Base-by-base conservation (phyloP, 306 rosid species). In the Mucuna pruriens region DNA sequence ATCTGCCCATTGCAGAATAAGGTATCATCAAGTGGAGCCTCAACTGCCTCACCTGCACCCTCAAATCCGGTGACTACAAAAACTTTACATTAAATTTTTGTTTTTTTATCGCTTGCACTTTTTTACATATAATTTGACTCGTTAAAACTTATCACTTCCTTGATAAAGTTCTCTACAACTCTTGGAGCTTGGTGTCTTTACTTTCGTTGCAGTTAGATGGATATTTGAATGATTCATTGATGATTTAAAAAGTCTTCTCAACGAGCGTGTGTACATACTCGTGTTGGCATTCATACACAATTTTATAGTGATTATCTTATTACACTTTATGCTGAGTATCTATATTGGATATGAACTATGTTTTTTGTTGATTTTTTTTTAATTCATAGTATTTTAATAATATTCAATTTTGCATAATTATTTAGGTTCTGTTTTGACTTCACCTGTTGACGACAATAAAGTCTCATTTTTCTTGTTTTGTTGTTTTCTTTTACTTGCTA, bases 41-140 rank as follows among this genome's bases (percentile, higher is more conserved):
- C 84, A n/a, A 42, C 84, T 22, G 76, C 80, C 23, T 55, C 87
- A 66, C 2, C 87, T 66, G 78, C 81, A 6, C 74, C 82, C 33
- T 40, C 78, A 34, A 79, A 79, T 23, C 63, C 5, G 67, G 87
- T 80, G 49, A 67, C 78, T 61, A 29, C 44, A 23, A 23, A 44
- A 33, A 45, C 20, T 55, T 46, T 71, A 15, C 67, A 54, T 40
- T 78, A 42, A 23, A n/a, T 74, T n/a, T 8, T 31, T 71, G 13
- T 20, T 34, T 64, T 33, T 25, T 7, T 58, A 15, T 34, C 7
- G 3, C 8, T 51, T 19, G 29, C 45, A 19, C 6, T 29, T 9
- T 26, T 55, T 61, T 51, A 17, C 46, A 4, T 78, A 16, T 52
- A 51, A 10, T 42, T 75, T 70, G 74, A 20, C 76, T 12, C 22